A percentile compares a stretch with the other conserved stretches of the same genome.
These are phyloP conservation scores for Crithidia fasciculata DNA, from an alignment of 208 protist species.

Conservation along the genomic window DNA sequence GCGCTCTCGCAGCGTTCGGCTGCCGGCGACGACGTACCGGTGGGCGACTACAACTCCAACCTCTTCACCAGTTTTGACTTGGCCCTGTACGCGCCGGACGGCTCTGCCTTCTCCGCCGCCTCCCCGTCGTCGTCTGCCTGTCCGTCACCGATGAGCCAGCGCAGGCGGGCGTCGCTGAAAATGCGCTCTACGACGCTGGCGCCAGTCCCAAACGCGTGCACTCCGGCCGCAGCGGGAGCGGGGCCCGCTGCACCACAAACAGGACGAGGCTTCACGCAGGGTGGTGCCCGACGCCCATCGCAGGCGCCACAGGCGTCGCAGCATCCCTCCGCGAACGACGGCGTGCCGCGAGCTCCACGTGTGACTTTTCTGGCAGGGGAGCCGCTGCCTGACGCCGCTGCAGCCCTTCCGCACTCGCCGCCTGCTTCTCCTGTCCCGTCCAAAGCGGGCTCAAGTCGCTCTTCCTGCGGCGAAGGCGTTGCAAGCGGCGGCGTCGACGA, in stretches of 20 bases:
- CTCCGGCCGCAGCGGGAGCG: too few species aligned
- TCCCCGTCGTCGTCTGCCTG: neutral
- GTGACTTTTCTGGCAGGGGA: conserved; percentile 2
- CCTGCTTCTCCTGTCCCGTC: too few species aligned
- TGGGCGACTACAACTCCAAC: conserved; percentile 6
- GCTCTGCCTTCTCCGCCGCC: neutral
- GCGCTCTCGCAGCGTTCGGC: too few species aligned
- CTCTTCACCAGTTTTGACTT: neutral
- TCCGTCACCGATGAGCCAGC: conserved; percentile 2
- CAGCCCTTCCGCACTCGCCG: too few species aligned
- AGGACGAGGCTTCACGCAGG: neutral
- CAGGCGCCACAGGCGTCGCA: too few species aligned
- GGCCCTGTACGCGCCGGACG: neutral
- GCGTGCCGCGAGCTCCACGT: neutral
- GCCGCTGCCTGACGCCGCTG: neutral
- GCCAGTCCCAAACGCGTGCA: neutral
- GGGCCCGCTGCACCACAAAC: too few species aligned
- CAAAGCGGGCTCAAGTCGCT: too few species aligned
- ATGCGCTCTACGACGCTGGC: conserved; percentile 9
- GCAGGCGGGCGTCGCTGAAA: neutral
- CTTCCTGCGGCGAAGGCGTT: too few species aligned
- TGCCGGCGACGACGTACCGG: neutral
- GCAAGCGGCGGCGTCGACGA: too few species aligned
- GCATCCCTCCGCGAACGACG: neutral
- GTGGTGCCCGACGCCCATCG: neutral